A percentile compares a stretch with the other conserved stretches of the same genome.
Conservation (phyloP, 1,139 yeast genomes). For the Saccharomyces hybrid region DNA sequence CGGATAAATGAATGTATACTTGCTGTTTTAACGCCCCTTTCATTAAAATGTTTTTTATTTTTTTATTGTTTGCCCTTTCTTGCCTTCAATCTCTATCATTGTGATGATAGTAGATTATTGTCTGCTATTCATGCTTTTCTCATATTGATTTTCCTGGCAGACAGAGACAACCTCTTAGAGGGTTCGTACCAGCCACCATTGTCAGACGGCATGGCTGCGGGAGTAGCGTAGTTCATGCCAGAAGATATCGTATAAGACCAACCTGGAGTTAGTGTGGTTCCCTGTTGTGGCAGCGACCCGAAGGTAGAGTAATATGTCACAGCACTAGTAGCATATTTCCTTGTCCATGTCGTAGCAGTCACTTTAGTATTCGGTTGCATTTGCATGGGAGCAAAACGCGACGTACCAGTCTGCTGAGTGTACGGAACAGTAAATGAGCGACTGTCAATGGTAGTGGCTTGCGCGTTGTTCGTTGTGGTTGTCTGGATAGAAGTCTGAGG, state of each 20-base stretch:
- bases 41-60: constrained; percentile 4
- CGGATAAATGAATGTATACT: constrained; percentile 1
- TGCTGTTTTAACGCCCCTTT: constrained; percentile 1
- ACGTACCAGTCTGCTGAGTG: constrained; percentile 64
- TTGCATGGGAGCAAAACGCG: constrained; percentile 88
- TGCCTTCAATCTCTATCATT: not conserved
- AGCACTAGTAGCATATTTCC: constrained; percentile 57
- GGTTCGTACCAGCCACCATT: constrained; percentile 46
- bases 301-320: constrained; percentile 50
- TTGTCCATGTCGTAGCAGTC: constrained; percentile 58
- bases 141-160: constrained; percentile 26
- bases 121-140: not conserved
- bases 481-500: constrained; percentile 38
- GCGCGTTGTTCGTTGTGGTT: constrained; percentile 27
- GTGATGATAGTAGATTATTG: not conserved
- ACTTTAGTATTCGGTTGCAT: constrained; percentile 67
- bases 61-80: not conserved
- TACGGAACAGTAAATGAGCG: constrained; percentile 50
- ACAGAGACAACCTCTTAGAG: constrained; percentile 33
- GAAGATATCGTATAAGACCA: constrained; percentile 72
- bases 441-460: constrained; percentile 22
- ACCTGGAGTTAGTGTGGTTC: constrained; percentile 70
- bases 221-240: constrained; percentile 56
- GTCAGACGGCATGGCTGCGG: constrained; percentile 57
- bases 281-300: constrained; percentile 39